Percentiles rank a stretch among this genome's conserved stretches.
These are phyloP conservation scores for Helotiales sp. DNA, from an alignment of 2,329 filamentous ascomycete genomes.

Conservation along the genomic window DNA sequence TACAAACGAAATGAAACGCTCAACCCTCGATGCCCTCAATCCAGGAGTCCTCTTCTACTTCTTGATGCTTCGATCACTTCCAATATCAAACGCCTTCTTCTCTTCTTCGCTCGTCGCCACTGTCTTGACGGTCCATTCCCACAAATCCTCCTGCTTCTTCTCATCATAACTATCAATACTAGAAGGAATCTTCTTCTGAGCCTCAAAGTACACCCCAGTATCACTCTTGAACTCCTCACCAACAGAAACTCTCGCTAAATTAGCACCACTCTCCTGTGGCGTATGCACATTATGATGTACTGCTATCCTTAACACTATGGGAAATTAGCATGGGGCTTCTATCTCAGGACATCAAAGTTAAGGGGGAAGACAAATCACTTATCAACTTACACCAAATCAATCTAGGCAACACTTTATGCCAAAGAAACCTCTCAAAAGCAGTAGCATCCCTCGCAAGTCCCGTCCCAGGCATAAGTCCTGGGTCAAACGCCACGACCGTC, in stretches of 20 bases:
- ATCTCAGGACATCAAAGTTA: too few relatives aligned
- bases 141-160: conserved; percentile 49
- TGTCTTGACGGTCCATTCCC: conserved; percentile 46
- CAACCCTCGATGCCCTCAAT: too few relatives aligned
- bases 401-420: conserved; percentile 37
- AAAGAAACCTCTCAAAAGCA: conserved; percentile 36
- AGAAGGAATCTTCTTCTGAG: conserved; percentile 39
- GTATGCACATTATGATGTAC: conserved; percentile 40
- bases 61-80: background rate
- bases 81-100: conserved; percentile 5
- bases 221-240: conserved; percentile 35
- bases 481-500: conserved; percentile 46
- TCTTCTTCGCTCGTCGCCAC: conserved; percentile 21
- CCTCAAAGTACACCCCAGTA: conserved; percentile 47
- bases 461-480: conserved; percentile 50
- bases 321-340: too few relatives aligned
- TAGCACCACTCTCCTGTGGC: conserved; percentile 40
- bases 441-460: conserved; percentile 40
- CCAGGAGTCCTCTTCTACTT: too few relatives aligned
- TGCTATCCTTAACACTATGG: conserved; percentile 39
- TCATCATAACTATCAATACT: conserved; percentile 45
- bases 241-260: conserved; percentile 43
- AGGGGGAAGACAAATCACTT: too few relatives aligned
- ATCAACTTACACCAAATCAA: conserved; percentile 38
- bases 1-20: too few relatives aligned